A percentile compares a stretch with the other conserved stretches of the same genome.
phyloP scores from a whole-genome alignment of 2,329 filamentous ascomycete species.

The Diplodia sapinea region DNA sequence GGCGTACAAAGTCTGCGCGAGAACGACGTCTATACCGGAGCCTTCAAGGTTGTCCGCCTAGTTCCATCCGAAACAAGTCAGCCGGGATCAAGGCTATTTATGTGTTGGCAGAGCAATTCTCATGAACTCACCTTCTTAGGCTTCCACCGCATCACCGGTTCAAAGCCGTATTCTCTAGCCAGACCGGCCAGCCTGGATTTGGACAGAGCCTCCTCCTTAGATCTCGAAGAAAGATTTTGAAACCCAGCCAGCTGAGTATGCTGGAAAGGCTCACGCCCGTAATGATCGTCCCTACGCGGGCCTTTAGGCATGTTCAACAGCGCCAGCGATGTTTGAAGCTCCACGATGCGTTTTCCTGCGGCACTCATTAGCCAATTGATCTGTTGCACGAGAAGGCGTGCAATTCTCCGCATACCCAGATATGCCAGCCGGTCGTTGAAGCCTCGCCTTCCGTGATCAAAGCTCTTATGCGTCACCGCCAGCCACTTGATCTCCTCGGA shows the following conservation, averaged over 20 bases:
- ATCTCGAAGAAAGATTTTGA: conserved; percentile 69
- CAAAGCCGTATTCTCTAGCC: conserved; percentile 72
- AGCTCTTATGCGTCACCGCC: conserved; percentile 96
- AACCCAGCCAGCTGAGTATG: conserved; percentile 75
- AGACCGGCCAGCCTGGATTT: conserved; percentile 71
- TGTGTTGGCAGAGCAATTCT: background rate
- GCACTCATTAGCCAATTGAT: conserved; percentile 34
- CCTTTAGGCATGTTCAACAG: conserved; percentile 58
- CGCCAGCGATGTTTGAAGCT: conserved; percentile 68
- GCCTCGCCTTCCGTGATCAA: conserved; percentile 90
- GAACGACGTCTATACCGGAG: conserved; percentile 76
- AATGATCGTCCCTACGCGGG: conserved; percentile 37
- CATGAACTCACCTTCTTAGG: conserved; percentile 71
- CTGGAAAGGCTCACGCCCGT: conserved; percentile 67
- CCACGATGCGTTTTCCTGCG: conserved; percentile 66
- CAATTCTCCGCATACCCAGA: conserved; percentile 65
- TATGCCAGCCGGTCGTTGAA: conserved; percentile 95
- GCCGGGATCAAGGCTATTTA: background rate
- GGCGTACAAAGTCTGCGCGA: conserved; percentile 79
- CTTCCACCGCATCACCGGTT: conserved; percentile 83
- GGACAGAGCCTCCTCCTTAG: conserved; percentile 66
- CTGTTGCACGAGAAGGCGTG: background rate
- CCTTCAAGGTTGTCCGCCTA: conserved; percentile 69
- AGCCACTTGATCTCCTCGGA: conserved; percentile 96
- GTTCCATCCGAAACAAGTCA: background rate